phyloP scores from a whole-genome alignment of 805 yeast genomes.

The Candida berthetii region DNA sequence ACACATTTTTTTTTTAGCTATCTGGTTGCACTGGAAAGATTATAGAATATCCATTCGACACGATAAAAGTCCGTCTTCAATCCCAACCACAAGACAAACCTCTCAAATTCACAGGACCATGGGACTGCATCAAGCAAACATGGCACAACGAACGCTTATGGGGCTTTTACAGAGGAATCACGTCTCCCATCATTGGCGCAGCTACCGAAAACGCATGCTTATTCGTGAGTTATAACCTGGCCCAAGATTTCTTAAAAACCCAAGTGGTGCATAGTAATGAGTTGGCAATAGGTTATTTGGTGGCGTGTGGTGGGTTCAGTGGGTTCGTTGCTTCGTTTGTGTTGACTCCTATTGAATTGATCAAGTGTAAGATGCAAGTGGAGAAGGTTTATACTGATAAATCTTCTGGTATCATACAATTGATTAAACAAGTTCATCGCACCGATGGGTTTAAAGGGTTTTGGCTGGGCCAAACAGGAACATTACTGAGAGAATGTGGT shows the following conservation, averaged over 20 bases:
- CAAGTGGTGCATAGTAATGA: slow-evolving; percentile 8
- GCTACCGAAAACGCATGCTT: slow-evolving; percentile 83
- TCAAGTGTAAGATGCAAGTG: slow-evolving; percentile 87
- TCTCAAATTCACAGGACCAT: slow-evolving; percentile 47
- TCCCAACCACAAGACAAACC: slow-evolving; percentile 55
- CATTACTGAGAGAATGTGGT: slow-evolving; percentile 75
- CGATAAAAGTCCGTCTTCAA: slow-evolving; percentile 82
- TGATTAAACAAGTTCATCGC: slow-evolving; percentile 34
- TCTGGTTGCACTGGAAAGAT: slow-evolving; percentile 83
- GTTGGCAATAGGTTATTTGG: slow-evolving; percentile 35
- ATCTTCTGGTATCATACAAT: slow-evolving; percentile 27
- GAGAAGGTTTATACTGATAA: slow-evolving; percentile 26
- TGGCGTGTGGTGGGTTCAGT: slow-evolving; percentile 72
- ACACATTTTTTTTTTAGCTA: slow-evolving; percentile 7
- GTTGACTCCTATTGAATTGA: slow-evolving; percentile 85
- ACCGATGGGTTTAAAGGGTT: slow-evolving; percentile 63
- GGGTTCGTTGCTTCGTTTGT: slow-evolving; percentile 81
- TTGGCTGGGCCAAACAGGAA: slow-evolving; percentile 85
- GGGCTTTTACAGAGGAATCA: slow-evolving; percentile 78
- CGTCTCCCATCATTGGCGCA: slow-evolving; percentile 84
- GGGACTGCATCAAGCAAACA: slow-evolving; percentile 60
- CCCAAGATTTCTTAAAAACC: slow-evolving; percentile 30
- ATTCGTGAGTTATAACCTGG: slow-evolving; percentile 56
- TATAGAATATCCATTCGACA: slow-evolving; percentile 90
- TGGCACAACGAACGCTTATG: slow-evolving; percentile 60